These are phyloP conservation scores for Raffaelea deltoideospora DNA, from an alignment of 2,329 filamentous ascomycete species.

Conservation along the genomic window DNA sequence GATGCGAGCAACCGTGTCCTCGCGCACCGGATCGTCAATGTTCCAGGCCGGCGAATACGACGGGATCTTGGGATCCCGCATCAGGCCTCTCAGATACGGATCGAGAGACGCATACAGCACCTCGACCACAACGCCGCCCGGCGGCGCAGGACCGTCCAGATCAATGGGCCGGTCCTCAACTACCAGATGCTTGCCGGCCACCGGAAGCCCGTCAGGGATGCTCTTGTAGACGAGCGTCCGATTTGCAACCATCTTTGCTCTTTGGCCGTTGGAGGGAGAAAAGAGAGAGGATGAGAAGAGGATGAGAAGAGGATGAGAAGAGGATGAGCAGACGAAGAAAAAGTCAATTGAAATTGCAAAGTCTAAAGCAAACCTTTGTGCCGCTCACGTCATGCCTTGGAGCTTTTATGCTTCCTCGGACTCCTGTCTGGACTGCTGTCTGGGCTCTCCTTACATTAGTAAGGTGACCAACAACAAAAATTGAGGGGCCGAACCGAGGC, in stretches of 20 bases:
- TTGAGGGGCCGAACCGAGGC: too few relatives aligned
- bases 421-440: too few relatives aligned
- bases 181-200: constrained; percentile 53
- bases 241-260: constrained; percentile 29
- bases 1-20: constrained; percentile 49
- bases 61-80: constrained; percentile 49
- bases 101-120: constrained; percentile 65
- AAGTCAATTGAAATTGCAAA: too few relatives aligned
- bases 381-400: too few relatives aligned
- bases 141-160: constrained; percentile 35
- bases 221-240: constrained; percentile 63
- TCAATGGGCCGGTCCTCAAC: constrained; percentile 56
- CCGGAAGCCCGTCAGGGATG: constrained; percentile 49
- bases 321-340: too few relatives aligned
- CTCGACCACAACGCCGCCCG: constrained; percentile 54
- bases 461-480: too few relatives aligned
- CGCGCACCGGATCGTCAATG: constrained; percentile 48
- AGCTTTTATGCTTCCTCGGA: too few relatives aligned
- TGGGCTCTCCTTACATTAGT: too few relatives aligned
- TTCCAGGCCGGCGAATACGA: constrained; percentile 53
- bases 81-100: constrained; percentile 69
- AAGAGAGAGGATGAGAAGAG: too few relatives aligned
- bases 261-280: not conserved
- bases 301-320: too few relatives aligned
- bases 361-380: too few relatives aligned